These are phyloP conservation scores for Conticribra weissflogii DNA, from an alignment of 108 stramenopile genomes.

Conservation along the genomic window DNA sequence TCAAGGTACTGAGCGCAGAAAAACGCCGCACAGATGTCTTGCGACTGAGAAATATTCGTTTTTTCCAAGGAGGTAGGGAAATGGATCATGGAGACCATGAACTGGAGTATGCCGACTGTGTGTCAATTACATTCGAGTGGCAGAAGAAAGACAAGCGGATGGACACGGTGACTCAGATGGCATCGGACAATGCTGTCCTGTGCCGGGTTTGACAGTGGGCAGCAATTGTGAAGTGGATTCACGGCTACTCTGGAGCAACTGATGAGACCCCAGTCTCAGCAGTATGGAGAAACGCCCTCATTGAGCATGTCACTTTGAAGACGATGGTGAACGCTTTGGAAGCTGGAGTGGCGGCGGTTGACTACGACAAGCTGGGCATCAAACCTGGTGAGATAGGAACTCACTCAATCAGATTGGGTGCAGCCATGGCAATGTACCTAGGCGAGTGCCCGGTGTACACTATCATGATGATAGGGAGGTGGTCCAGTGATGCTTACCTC, in stretches of 20 bases:
- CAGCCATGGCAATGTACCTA: constrained; percentile 4
- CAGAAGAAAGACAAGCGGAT: background rate
- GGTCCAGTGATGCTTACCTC: constrained; percentile 6
- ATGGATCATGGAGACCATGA: background rate
- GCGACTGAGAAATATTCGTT: constrained; percentile 1
- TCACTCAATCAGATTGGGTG: constrained; percentile 4
- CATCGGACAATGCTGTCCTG: background rate
- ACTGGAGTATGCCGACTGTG: background rate
- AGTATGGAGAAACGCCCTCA: background rate
- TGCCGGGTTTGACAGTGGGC: background rate
- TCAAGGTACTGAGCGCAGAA: background rate
- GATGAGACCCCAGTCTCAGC: background rate
- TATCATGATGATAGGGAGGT: constrained; percentile 5
- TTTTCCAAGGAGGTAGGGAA: constrained; percentile 1
- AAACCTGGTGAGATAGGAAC: background rate
- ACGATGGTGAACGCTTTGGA: background rate
- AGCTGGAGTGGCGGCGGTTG: background rate
- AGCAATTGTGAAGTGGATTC: background rate
- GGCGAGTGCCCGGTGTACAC: constrained; percentile 3
- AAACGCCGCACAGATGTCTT: constrained; percentile 1
- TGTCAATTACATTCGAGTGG: background rate
- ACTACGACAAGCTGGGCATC: background rate
- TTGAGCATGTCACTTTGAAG: background rate
- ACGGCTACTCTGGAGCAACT: background rate
- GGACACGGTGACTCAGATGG: background rate